Base-by-base conservation (phyloP, 2,329 filamentous ascomycete species). In the Microcyclospora pomicola region DNA sequence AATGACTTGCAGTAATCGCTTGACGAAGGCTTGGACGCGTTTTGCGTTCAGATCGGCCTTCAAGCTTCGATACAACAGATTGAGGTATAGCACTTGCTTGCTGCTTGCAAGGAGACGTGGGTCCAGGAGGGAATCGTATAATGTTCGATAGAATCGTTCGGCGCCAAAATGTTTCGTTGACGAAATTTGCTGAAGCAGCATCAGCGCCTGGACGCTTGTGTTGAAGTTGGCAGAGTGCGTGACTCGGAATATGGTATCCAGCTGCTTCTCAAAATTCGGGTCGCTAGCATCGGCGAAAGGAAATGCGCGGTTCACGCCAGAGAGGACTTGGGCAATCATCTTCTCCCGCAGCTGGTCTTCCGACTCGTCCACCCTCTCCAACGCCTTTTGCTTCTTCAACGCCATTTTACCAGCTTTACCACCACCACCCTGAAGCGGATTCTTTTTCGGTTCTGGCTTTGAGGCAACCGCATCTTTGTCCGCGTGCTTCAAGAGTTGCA, bases 151-250 rank as follows among this genome's bases (percentile, higher is more conserved):
- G 65, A 94, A 98, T 43, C 91, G 75, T 53, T 98, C 91, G 10
- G 80, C 79, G 4, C 81, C 80, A 38, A 88, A 69, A 51, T 87
- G 80, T 56, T 91, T 85, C 2, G 79, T 75, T 1, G 77, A 69
- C 1, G 86, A 83, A 19, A 98, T 73, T 59, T 96, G 91, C 58
- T 96, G 91, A 48, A 98, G 92, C 34, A 98, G 68, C 64, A 94
- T 81, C 47, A 98, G 72, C 27, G 91, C 88, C 61, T 98, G 91
- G 29, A 98, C 84, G 56, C 86, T 91, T 1, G 91, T 98, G 64
- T 96, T 98, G 72, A 98, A 96, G 61, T 98, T 98, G 40, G 88
- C 85, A 1, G 88, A 96, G 62, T 98, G 91, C 0, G 91, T 93
- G 52, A 98, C 91, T 51, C 77, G 80, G 71, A 95, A 98, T 16